These are phyloP conservation scores for Gentiana straminea DNA, from an alignment of 257 asterid species.

Conservation along the genomic window DNA sequence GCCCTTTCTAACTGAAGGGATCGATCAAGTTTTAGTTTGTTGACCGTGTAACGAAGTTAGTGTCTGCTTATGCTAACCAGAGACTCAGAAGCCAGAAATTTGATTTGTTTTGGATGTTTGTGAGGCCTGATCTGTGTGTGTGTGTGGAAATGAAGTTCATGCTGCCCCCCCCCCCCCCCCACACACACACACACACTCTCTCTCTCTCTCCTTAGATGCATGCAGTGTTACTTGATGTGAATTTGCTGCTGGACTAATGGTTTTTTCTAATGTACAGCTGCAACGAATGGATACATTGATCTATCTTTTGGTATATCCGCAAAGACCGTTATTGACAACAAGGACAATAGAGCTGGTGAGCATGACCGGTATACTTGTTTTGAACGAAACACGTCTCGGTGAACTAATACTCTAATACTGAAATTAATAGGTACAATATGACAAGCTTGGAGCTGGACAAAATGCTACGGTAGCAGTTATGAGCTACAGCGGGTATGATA, in stretches of 20 bases:
- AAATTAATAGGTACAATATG: constrained; percentile 51
- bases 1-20: background rate
- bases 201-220: no score
- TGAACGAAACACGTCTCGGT: background rate
- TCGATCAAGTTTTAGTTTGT: background rate
- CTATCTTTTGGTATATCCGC: constrained; percentile 89
- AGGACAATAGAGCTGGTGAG: constrained; percentile 84
- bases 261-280: constrained; percentile 41
- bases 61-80: no score
- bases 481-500: constrained; percentile 96
- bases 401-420: constrained; percentile 5
- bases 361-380: constrained; percentile 10
- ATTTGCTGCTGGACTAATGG: background rate
- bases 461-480: constrained; percentile 94
- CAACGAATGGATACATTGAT: constrained; percentile 68
- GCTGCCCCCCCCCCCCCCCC: no score
- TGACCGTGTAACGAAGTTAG: background rate
- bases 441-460: constrained; percentile 94
- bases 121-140: no score
- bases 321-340: constrained; percentile 80
- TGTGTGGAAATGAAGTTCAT: no score
- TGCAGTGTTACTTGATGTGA: no score
- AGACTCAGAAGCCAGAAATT: no score
- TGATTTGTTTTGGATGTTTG: no score
- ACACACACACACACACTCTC: no score